These are phyloP conservation scores for Umbilicus rupestris DNA, from an alignment of 164 flowering plant species.

Conservation along the genomic window DNA sequence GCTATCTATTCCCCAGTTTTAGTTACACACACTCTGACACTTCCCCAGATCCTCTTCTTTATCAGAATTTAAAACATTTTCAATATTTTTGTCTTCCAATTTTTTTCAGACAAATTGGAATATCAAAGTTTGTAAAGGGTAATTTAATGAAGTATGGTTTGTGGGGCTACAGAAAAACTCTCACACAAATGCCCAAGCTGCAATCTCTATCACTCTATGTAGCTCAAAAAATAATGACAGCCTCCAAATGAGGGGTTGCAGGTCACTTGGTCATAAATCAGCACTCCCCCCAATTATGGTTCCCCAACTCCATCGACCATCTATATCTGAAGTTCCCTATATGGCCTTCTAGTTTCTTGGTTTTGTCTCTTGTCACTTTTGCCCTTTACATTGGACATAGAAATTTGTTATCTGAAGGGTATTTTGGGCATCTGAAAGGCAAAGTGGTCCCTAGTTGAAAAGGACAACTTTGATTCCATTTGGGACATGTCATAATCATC, in stretches of 20 bases:
- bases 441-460: no score
- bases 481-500: no score
- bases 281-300: neutral
- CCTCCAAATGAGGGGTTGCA: conserved; percentile 1
- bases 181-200: neutral
- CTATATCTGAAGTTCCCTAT: neutral
- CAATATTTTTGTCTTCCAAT: neutral
- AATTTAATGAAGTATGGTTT: neutral
- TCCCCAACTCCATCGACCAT: neutral
- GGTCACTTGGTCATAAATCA: neutral
- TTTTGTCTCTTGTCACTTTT: no score
- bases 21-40: neutral
- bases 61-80: neutral
- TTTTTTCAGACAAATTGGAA: no score
- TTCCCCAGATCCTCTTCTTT: neutral
- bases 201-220: neutral
- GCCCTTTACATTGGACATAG: no score
- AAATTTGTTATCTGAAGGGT: no score
- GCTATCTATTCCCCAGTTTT: conserved; percentile 3
- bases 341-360: neutral
- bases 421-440: no score
- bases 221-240: neutral
- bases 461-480: no score
- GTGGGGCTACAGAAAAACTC: neutral
- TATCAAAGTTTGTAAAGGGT: no score